Percentiles rank a stretch among this genome's conserved stretches.
Evolutionary conservation across 2,329 filamentous ascomycete species (phyloP).

Genomic region (Claviceps sp.): DNA sequence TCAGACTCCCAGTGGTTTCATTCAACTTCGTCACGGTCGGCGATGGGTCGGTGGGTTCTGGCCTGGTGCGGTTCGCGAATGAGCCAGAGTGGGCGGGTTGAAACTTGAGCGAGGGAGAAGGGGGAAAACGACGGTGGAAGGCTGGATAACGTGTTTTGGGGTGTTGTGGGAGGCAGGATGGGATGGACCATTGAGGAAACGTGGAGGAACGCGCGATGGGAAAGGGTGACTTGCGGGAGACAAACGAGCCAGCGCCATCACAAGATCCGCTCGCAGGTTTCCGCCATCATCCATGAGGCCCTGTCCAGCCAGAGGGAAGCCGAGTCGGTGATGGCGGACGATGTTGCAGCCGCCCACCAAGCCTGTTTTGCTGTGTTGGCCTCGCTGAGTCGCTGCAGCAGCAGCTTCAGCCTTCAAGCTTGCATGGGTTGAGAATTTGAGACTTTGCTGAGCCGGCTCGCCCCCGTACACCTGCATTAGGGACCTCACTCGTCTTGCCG

Average conservation of each 20-base stretch:
- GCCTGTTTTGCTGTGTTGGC: neutral
- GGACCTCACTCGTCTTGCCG: too few species aligned
- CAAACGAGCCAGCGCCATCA: neutral
- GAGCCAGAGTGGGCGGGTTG: too few species aligned
- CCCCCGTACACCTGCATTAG: too few species aligned
- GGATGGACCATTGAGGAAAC: neutral
- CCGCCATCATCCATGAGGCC: neutral
- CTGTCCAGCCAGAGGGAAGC: slow-evolving; percentile 6
- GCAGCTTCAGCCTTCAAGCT: too few species aligned
- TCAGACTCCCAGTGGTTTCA: too few species aligned
- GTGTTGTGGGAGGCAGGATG: neutral
- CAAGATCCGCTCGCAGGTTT: neutral
- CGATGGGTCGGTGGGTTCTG: too few species aligned
- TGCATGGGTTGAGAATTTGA: too few species aligned
- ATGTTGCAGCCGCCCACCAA: slow-evolving; percentile 9
- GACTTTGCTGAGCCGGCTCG: too few species aligned
- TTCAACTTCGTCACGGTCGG: too few species aligned
- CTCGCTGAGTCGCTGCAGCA: neutral
- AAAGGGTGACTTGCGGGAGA: neutral
- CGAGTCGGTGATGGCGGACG: slow-evolving; percentile 10
- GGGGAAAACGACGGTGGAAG: neutral
- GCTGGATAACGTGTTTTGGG: neutral
- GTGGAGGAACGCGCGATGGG: neutral
- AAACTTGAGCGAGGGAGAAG: neutral
- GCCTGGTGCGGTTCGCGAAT: too few species aligned